phyloP scores from a whole-genome alignment of 768 basidiomycete genomes.

The Pulveroboletus ravenelii region DNA sequence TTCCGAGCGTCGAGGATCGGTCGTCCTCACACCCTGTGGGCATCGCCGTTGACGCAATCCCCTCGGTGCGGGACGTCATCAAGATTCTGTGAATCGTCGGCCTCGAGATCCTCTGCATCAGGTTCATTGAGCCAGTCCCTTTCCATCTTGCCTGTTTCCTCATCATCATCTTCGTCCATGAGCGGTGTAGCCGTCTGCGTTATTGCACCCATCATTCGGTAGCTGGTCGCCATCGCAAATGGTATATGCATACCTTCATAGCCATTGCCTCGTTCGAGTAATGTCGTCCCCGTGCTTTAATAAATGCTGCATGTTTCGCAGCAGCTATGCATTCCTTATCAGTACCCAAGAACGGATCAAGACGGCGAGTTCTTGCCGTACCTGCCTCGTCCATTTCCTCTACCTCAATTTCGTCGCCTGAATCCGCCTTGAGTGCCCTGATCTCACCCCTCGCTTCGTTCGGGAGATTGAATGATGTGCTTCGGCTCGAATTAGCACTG shows the following conservation, averaged over 20 bases:
- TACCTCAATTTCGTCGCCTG: conserved; percentile 56
- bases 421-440: conserved; percentile 37
- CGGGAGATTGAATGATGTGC: conserved; percentile 80
- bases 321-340: conserved; percentile 46
- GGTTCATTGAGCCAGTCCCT: conserved; percentile 1
- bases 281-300: conserved; percentile 75
- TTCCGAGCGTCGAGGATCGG: background rate
- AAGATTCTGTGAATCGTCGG: background rate
- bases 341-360: background rate
- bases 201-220: conserved; percentile 1
- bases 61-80: background rate
- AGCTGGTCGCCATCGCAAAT: background rate
- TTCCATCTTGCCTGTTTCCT: background rate
- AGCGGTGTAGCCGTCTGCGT: conserved; percentile 59
- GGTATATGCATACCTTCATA: conserved; percentile 65
- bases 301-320: conserved; percentile 77
- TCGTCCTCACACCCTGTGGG: conserved; percentile 13
- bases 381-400: conserved; percentile 91
- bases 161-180: conserved; percentile 58
- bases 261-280: conserved; percentile 91
- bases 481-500: conserved; percentile 64
- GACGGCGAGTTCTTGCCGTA: conserved; percentile 29
- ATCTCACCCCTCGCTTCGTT: conserved; percentile 62
- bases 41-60: conserved; percentile 19
- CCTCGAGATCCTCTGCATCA: conserved; percentile 12